A percentile compares a stretch with the other conserved stretches of the same genome.
These are phyloP conservation scores for Trichosporon asahii DNA, from an alignment of 1,284 basidiomycete genomes.

Conservation along the genomic window DNA sequence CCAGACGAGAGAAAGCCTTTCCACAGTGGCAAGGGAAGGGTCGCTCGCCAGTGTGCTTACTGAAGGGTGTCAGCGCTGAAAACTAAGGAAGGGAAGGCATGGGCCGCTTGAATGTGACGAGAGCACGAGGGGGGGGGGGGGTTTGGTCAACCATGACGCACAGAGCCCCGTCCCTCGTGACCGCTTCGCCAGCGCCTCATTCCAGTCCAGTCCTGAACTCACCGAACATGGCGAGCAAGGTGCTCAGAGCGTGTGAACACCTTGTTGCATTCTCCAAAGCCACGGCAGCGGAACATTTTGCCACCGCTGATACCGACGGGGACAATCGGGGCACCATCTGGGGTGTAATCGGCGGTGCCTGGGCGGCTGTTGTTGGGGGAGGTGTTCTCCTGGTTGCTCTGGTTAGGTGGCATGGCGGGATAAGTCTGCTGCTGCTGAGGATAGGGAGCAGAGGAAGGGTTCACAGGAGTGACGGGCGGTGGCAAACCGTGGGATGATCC, in stretches of 20 bases:
- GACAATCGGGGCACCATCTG: conserved; percentile 45
- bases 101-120: background rate
- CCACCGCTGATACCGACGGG: conserved; percentile 51
- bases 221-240: conserved; percentile 91
- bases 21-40: conserved; percentile 93
- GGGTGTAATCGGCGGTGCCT: conserved; percentile 26
- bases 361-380: conserved; percentile 16
- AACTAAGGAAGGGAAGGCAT: background rate
- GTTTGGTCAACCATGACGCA: background rate
- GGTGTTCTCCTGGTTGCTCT: conserved; percentile 18
- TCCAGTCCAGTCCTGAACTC: conserved; percentile 29
- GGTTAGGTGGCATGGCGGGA: conserved; percentile 33
- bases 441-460: conserved; percentile 30
- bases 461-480: conserved; percentile 39
- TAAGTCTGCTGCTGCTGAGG: conserved; percentile 33
- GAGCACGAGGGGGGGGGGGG: background rate
- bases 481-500: conserved; percentile 43
- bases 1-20: conserved; percentile 91
- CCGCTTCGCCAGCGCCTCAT: background rate
- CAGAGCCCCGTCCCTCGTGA: background rate
- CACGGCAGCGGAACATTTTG: conserved; percentile 93
- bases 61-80: conserved; percentile 45
- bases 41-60: conserved; percentile 94
- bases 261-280: conserved; percentile 93
- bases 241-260: conserved; percentile 93